Percentiles rank a stretch among this genome's conserved stretches.
These are phyloP conservation scores for Brassica hybrid DNA, from an alignment of 441 rosid species.

Conservation along the genomic window DNA sequence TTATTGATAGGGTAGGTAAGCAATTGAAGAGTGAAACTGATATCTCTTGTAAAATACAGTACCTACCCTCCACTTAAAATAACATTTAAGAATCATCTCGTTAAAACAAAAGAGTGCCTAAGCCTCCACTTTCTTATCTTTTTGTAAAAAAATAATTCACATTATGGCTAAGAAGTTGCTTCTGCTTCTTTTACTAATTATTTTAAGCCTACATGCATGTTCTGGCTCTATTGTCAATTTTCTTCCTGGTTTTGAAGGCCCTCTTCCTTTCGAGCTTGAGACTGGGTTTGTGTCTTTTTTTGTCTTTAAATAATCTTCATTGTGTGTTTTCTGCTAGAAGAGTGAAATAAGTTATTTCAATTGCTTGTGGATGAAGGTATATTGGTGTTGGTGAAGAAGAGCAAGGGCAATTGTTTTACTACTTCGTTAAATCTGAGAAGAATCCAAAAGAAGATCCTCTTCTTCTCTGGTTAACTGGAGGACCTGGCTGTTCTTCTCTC, in stretches of 20 bases:
- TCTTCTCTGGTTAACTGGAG: neutral
- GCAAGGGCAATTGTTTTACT: neutral
- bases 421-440: neutral
- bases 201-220: neutral
- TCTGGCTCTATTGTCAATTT: neutral
- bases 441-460: conserved; percentile 7
- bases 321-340: neutral
- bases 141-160: neutral
- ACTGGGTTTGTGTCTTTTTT: neutral
- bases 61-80: neutral
- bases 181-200: conserved; percentile 1
- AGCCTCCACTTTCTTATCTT: neutral
- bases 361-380: neutral
- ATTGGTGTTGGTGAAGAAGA: conserved; percentile 1
- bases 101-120: neutral
- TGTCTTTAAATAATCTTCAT: neutral
- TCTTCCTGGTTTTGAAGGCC: conserved; percentile 6
- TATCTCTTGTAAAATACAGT: neutral
- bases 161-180: neutral
- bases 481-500: neutral
- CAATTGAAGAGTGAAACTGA: neutral
- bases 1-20: neutral
- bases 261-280: neutral
- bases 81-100: neutral
- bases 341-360: neutral